Base-by-base conservation (phyloP, 2,329 filamentous ascomycete species). In the Diaporthe sp. region DNA sequence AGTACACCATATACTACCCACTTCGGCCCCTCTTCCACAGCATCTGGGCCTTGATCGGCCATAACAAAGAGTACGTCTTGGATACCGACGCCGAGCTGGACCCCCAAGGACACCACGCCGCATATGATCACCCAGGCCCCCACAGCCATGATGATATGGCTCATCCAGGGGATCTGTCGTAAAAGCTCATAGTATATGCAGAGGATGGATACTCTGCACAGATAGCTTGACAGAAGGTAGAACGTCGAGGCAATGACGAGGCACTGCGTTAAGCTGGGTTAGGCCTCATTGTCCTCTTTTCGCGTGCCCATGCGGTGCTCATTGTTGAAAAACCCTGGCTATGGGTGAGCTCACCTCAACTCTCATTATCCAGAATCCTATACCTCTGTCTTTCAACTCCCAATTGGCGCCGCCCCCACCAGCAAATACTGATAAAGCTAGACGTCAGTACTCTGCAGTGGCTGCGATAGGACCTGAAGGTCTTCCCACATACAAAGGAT, bases 111-210 rank as follows among this genome's bases (percentile, higher is more conserved):
- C 4, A 53, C 55, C 4, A 61, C 15, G 55, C 73, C 65, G 62
- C 73, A 74, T 37, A 74, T 34, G 8, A 62, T 2, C 10, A 74
- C 73, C 73, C 65, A 74, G 34, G 55, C 55, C 7, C 73, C 73
- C 22, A 69, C 73, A 12, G 42, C 55, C 57, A 62, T 17, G 44
- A 74, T 74, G 44, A 71, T 46, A 8, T 19, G 28, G 15, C 55
- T n/a, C 73, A 74, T 74, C 17, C 46, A 19, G 39, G 73, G 73
- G 4, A 70, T 68, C 17, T 70, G 65, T 7, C 73, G 49, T 9
- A 74, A 25, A 12, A 74, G 65, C 37, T 74, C 73, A 57, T 71
- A 74, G 44, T 74, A 74, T 31, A 74, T 74, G 73, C 44, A 74
- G 44, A 74, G 65, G 13, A 74, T 74, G 0, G 73, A 74, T 1